Base-by-base conservation (phyloP, 441 rosid species). In the Populus tomentosa region DNA sequence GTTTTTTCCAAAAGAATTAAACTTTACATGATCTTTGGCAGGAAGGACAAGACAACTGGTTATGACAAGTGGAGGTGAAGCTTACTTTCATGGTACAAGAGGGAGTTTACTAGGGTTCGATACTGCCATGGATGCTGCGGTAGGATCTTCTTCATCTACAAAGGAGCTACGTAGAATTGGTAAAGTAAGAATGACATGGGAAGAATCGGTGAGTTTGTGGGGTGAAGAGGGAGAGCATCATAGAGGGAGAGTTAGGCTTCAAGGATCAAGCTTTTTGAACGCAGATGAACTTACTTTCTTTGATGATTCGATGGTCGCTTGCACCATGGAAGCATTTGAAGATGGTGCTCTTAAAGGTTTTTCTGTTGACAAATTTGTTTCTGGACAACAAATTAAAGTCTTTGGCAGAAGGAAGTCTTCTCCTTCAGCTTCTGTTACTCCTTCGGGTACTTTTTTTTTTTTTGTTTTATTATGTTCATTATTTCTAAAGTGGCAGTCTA, bases 141-240 rank as follows among this genome's bases (percentile, higher is more conserved):
- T 3, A 28, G 30, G 30, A 3, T 28, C 30, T 28, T 28, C 30
- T 28, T 28, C 30, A 28, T 28, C 86, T 64, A 56, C 86, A 1
- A 93, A 88, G 80, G 95, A 95, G 75, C 86, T 94, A 21, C 87
- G 91, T 24, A 91, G 98, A 66, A 88, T 95, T 24, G 98, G 99
- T 70, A 95, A 90, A 86, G 81, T 95, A 71, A 89, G 93, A 79
- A 89, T 95, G 92, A 88, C 88, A 30, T 95, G 98, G 98, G 99
- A 94, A 80, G 99, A 95, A 77, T 94, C 98, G 3, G 92, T 94
- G 64, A 94, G 86, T 80, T 88, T 95, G 84, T 95, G 99, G 99
- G 97, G 87, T 18, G 97, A 94, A 83, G 99, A 92, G 79, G 97
- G 97, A 18, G 99, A 94, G 77, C 83, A 84, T 74, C 90, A 86